Evolutionary conservation across 1,284 basidiomycete genomes (phyloP).

Genomic region (Ustilago nuda): DNA sequence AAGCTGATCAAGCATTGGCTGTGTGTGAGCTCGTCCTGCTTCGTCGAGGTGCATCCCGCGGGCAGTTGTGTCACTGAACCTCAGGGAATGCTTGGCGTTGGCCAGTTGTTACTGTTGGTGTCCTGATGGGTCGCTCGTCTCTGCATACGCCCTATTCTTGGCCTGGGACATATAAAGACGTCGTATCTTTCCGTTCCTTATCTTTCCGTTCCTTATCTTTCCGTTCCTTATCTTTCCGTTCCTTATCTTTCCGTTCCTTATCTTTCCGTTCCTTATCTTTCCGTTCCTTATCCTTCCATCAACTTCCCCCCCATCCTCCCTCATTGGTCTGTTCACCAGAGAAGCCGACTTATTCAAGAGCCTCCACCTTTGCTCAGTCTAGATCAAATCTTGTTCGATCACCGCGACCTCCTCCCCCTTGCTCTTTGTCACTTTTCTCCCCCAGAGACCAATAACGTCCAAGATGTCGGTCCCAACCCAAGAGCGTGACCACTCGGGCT

Average conservation of each 20-base stretch:
- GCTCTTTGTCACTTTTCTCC: not conserved
- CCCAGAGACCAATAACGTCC: not conserved
- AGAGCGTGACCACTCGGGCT: slow-evolving; percentile 40
- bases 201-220: not conserved
- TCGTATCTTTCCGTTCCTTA: not conserved
- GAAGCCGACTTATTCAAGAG: slow-evolving; percentile 6
- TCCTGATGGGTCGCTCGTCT: not conserved
- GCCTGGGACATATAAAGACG: slow-evolving; percentile 15
- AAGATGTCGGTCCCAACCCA: slow-evolving; percentile 28
- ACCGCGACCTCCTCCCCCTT: not conserved
- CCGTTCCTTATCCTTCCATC: not conserved
- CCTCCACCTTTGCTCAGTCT: slow-evolving; percentile 1
- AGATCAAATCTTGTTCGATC: not conserved
- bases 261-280: slow-evolving; percentile 8
- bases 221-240: not conserved
- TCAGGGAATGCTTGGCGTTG: not conserved
- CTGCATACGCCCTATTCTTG: not conserved
- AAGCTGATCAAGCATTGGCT: not conserved
- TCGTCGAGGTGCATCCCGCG: slow-evolving; percentile 2
- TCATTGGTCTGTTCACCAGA: slow-evolving; percentile 4
- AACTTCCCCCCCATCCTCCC: not conserved
- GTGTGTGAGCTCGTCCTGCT: not conserved
- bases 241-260: not conserved
- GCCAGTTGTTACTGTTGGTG: slow-evolving; percentile 2
- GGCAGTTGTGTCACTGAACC: slow-evolving; percentile 6